phyloP scores from a whole-genome alignment of 176 grass and related monocot genomes.

The Musa schizocarpa region DNA sequence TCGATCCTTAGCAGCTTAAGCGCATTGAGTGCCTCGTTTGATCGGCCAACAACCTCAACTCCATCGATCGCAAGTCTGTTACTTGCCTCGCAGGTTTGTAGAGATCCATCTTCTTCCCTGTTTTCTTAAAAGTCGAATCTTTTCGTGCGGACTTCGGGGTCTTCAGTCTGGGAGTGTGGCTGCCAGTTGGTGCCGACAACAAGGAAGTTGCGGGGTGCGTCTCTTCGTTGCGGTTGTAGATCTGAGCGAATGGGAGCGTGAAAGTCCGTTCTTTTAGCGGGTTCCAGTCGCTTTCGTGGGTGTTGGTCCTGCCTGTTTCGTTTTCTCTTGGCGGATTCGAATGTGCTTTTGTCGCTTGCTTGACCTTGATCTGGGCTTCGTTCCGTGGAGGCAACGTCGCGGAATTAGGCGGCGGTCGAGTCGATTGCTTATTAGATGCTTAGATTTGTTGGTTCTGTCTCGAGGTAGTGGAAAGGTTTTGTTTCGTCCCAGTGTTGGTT shows the following conservation, averaged over 20 bases:
- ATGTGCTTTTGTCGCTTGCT: not conserved
- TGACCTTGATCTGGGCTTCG: not conserved
- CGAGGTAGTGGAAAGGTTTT: not conserved
- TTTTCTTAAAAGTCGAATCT: not conserved
- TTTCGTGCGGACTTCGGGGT: not conserved
- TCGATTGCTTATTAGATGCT: not conserved
- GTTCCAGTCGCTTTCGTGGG: not conserved
- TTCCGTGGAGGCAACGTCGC: not conserved
- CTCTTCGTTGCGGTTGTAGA: not conserved
- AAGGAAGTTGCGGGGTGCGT: not conserved
- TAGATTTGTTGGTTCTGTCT: not conserved
- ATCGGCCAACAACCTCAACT: not conserved
- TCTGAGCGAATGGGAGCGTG: not conserved
- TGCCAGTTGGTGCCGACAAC: not conserved
- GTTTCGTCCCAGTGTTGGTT: not conserved
- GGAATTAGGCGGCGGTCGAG: not conserved
- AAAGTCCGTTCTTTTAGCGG: not conserved
- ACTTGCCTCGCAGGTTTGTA: no score
- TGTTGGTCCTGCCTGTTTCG: not conserved
- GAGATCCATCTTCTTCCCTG: no score
- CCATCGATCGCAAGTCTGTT: no score
- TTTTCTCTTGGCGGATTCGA: not conserved
- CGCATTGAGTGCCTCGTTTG: not conserved
- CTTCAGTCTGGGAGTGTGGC: not conserved
- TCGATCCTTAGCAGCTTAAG: not conserved